Evolutionary conservation across 441 rosid species (phyloP), one percentile per base, ranked within the genome.

Genomic region (Melastoma candidum): DNA sequence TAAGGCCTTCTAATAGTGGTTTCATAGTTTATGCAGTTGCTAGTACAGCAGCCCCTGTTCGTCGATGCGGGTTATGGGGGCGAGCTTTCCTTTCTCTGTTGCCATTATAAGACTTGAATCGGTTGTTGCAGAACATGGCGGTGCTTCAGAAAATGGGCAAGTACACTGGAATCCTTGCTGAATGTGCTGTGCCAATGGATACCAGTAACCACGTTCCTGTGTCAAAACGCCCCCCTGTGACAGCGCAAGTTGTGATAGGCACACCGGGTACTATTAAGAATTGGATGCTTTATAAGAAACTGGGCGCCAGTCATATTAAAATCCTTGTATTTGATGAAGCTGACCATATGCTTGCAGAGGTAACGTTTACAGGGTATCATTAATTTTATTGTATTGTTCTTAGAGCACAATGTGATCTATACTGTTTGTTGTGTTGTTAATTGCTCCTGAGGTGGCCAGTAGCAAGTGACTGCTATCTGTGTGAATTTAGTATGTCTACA

Each of bases 301-400:
- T 93, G 70, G 69, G 81, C 32, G 57, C 69, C 12, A 53, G 44
- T 58, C 73, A 12, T 64, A 55, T 89, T 64, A 83, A 78, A 76
- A 77, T 93, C 67, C 95, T 93, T 56, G 99, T 93, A 48, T 93
- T 89, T 72, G 99, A 93, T 64, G 97, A 93, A 74, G 99, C 97
- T 57, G 99, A 93, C 75, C 97, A 86, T 64, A 93, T 93, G 99
- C 73, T 93, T 65, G 96, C 86, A 56, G 76, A 82, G 77, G 99
- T 93, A 78, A 50, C 22, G 12, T 51, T 26, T 52, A 3, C 6
- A 9, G 24, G 26, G 11, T 32, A 7, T 24, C 26, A 12, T 52
- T 3, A 24, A 27, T 52, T 13, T n/a, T 2, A 29, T 52, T 52
- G 27, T 11, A 29, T 50, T 36, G 25, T 52, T 8, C 25, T 32